These are phyloP conservation scores for Xerocomellus intermedius DNA, from an alignment of 768 basidiomycete species.

Conservation along the genomic window DNA sequence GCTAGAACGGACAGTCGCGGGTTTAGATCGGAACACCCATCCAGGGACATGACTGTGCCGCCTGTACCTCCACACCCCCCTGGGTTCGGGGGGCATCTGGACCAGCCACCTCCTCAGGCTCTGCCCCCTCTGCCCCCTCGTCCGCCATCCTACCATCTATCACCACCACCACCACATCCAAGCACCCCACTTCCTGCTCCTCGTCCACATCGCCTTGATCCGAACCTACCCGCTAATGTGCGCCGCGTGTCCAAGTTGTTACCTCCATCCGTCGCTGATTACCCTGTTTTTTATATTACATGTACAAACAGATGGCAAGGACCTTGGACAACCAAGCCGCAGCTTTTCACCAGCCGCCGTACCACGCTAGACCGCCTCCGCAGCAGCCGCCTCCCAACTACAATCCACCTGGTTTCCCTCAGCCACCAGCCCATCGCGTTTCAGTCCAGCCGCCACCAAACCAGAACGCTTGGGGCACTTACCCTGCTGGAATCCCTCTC, in stretches of 20 bases:
- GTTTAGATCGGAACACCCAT: too few relatives aligned
- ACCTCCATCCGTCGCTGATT: slow-evolving; percentile 12
- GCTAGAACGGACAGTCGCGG: too few relatives aligned
- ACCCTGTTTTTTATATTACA: slow-evolving; percentile 26
- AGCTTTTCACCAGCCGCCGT: slow-evolving; percentile 24
- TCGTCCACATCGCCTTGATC: slow-evolving; percentile 60
- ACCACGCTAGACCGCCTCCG: slow-evolving; percentile 23
- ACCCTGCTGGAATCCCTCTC: slow-evolving; percentile 18
- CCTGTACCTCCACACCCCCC: slow-evolving; percentile 28
- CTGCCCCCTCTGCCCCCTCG: slow-evolving; percentile 49
- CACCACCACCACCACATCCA: slow-evolving; percentile 32
- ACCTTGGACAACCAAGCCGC: slow-evolving; percentile 51
- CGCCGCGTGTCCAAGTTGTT: slow-evolving; percentile 28
- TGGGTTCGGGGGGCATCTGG: background rate
- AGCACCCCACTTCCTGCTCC: slow-evolving; percentile 63
- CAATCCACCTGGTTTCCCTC: slow-evolving; percentile 18
- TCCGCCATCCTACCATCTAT: slow-evolving; percentile 25
- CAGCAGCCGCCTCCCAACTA: slow-evolving; percentile 17
- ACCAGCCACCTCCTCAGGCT: slow-evolving; percentile 45
- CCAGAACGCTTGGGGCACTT: slow-evolving; percentile 25
- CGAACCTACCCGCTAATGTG: slow-evolving; percentile 61
- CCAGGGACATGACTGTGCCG: slow-evolving; percentile 27
- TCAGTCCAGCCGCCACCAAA: slow-evolving; percentile 25
- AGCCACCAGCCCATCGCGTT: slow-evolving; percentile 7
- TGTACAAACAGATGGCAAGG: slow-evolving; percentile 56